Evolutionary conservation across 2,329 filamentous ascomycete species (phyloP), one percentile per base, ranked within the genome.

Genomic region (Fusarium sp.): DNA sequence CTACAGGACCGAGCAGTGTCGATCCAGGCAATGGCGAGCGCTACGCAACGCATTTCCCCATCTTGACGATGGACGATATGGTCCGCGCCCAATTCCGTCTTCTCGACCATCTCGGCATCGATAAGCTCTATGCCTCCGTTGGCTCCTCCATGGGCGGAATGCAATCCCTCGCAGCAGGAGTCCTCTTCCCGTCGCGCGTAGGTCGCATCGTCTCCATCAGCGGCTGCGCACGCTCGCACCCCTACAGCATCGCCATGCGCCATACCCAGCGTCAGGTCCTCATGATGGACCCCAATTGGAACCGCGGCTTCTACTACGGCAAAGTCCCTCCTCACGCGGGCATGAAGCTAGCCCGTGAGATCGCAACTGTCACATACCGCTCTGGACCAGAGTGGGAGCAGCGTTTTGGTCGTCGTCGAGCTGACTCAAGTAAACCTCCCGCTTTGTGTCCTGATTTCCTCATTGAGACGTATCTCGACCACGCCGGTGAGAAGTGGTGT

Each of bases 211-310:
- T 94, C 36, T 95, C 90, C 74, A 96, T 98, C 75, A 96, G 92
- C 75, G 96, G 95, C 14, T 99, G 96, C 78, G 96, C 95, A 1
- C 86, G 96, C 67, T 96, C 92, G 72, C 96, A 99, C 77, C 96
- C 96, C 1, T 99, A 99, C 82, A 97, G 94, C 78, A 97, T 99
- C 77, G 96, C 96, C 33, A 97, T 99, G 95, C 90, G 96, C 53
- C 96, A 99, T 80, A 97, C 95, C 0, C 96, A 99, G 80, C 90
- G 96, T 27, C 96, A 98, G 81, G 96, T 97, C 2, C 86, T 99
- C 46, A 98, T 99, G 94, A 97, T 97, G 91, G 96, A 99, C 74
- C 94, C 94, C 4, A 94, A 97, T 75, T 99, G 96, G 96, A 92
- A 93, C 71, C 89, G 96, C 35, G 96, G 96, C 3, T 97, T 95